A percentile compares a stretch with the other conserved stretches of the same genome.
Evolutionary conservation across 352 stramenopile species (phyloP).

Genomic region (Globisporangium polare): DNA sequence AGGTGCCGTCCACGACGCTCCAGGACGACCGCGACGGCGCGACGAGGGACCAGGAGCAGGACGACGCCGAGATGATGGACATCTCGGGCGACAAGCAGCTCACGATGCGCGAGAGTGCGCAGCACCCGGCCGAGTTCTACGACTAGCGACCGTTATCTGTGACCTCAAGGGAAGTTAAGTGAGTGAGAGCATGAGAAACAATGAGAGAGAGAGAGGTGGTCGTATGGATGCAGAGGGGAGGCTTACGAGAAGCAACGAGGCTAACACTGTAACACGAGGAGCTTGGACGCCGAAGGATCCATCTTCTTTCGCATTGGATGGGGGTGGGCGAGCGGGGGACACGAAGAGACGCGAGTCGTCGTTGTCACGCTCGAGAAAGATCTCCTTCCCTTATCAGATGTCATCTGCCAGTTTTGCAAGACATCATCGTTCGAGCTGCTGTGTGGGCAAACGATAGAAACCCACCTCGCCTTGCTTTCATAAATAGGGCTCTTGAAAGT

Average conservation of each 20-base stretch:
- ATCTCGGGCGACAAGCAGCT: conserved; percentile 61
- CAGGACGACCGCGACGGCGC: conserved; percentile 46
- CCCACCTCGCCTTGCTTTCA: not conserved
- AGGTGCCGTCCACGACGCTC: conserved; percentile 57
- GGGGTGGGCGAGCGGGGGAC: not conserved
- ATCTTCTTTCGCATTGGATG: not conserved
- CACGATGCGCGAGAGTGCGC: conserved; percentile 43
- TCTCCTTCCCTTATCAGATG: not conserved
- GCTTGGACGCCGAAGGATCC: not conserved
- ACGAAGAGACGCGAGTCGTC: not conserved
- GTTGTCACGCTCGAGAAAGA: not conserved
- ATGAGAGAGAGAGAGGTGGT: not conserved
- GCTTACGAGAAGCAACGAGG: not conserved
- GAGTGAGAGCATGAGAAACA: not conserved
- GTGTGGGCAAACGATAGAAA: not conserved
- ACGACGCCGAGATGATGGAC: conserved; percentile 64
- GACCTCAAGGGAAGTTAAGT: not conserved
- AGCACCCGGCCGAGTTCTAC: conserved; percentile 76
- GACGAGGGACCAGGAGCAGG: conserved; percentile 52
- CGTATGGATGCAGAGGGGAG: not conserved
- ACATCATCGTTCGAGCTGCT: not conserved
- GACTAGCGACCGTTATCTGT: conserved; percentile 45
- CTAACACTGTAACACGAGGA: not conserved
- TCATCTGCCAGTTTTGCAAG: not conserved
- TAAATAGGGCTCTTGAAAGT: not conserved